phyloP scores from a whole-genome alignment of 2,329 filamentous ascomycete genomes.

The Chaetomium strumarium region DNA sequence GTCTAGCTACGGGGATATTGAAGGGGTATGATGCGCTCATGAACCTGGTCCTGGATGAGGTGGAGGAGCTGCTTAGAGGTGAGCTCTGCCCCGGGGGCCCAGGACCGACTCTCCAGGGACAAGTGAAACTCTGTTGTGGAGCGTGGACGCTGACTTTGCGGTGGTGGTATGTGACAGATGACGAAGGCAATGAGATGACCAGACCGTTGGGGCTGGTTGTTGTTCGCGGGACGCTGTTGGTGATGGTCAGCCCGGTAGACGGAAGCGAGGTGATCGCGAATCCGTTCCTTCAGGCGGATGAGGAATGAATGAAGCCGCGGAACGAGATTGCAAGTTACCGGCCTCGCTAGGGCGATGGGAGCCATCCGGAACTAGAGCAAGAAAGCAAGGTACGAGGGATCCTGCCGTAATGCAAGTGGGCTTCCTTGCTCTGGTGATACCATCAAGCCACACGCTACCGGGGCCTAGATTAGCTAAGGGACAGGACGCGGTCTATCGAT shows the following conservation, averaged over 20 bases:
- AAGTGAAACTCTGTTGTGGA: not conserved
- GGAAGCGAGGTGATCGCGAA: conserved; percentile 96
- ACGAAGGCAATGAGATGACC: conserved; percentile 81
- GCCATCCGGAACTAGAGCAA: not conserved
- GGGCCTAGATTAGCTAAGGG: too few relatives aligned
- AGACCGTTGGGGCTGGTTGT: conserved; percentile 81
- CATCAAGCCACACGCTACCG: too few relatives aligned
- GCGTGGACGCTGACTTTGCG: not conserved
- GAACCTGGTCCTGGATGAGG: conserved; percentile 95
- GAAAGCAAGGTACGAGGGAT: not conserved
- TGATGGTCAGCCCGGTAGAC: conserved; percentile 86
- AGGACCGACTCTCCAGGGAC: not conserved
- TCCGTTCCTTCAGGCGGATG: conserved; percentile 71
- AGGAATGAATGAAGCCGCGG: conserved; percentile 35
- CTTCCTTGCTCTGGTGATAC: too few relatives aligned
- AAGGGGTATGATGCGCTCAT: conserved; percentile 97
- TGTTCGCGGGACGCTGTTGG: conserved; percentile 84
- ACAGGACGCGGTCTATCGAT: too few relatives aligned
- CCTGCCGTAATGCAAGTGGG: not conserved
- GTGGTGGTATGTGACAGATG: conserved; percentile 54
- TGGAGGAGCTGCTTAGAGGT: conserved; percentile 87
- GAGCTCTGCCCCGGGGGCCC: conserved; percentile 25
- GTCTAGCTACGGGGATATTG: conserved; percentile 72
- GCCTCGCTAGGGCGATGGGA: too few relatives aligned
- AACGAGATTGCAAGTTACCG: not conserved